These are phyloP conservation scores for Colletotrichum higginsianum DNA, from an alignment of 2,329 filamentous ascomycete species.

Conservation along the genomic window DNA sequence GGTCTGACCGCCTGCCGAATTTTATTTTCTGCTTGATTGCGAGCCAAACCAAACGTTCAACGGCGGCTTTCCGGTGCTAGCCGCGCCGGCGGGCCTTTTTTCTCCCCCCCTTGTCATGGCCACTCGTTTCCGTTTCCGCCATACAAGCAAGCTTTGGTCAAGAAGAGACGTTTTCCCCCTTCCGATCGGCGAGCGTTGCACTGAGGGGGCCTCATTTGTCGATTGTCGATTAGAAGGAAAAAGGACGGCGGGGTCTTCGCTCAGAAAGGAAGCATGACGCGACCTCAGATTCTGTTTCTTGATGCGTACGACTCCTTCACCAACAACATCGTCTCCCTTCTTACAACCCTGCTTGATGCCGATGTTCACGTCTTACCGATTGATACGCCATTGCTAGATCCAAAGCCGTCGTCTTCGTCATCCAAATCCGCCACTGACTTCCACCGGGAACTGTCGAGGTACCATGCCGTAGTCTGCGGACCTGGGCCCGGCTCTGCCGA, in stretches of 20 bases:
- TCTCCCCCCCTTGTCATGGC: conserved; percentile 6
- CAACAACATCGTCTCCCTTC: conserved; percentile 90
- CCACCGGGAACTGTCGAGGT: conserved; percentile 68
- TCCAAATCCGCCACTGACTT: conserved; percentile 52
- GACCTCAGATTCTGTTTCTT: conserved; percentile 81
- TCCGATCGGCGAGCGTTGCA: conserved; percentile 19
- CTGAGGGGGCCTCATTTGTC: conserved; percentile 5
- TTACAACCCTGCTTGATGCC: conserved; percentile 78
- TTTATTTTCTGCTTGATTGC: conserved; percentile 34
- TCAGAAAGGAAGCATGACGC: conserved; percentile 46
- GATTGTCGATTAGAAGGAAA: neutral
- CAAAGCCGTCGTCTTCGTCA: conserved; percentile 57
- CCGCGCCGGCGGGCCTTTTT: conserved; percentile 35
- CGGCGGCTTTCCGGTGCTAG: conserved; percentile 33
- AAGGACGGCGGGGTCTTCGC: conserved; percentile 6
- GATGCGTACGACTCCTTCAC: conserved; percentile 98
- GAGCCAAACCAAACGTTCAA: conserved; percentile 23
- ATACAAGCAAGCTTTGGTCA: conserved; percentile 27
- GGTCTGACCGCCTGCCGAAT: conserved; percentile 34
- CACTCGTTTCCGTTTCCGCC: conserved; percentile 19
- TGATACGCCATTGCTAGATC: conserved; percentile 69
- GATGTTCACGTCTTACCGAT: conserved; percentile 81
- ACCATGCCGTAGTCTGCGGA: conserved; percentile 90
- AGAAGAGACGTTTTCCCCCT: conserved; percentile 4
- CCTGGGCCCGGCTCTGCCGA: conserved; percentile 90